Conservation (phyloP, 768 basidiomycete species). For the Auricularia sp. region DNA sequence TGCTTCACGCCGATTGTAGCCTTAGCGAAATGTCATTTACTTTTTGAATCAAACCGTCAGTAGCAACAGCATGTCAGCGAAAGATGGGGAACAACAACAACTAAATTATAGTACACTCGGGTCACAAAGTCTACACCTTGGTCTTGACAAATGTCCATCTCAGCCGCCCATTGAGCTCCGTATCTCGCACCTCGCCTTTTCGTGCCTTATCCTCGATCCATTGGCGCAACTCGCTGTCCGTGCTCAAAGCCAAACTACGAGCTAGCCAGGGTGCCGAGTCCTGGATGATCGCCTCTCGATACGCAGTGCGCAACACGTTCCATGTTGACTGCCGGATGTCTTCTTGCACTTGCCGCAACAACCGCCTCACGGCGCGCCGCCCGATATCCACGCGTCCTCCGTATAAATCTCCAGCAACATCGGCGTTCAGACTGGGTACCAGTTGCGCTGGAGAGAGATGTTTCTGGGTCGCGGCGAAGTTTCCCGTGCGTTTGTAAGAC, state of each 20-base stretch:
- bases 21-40: too few species aligned
- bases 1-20: too few species aligned
- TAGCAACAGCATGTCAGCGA: too few species aligned
- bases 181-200: neutral
- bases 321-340: neutral
- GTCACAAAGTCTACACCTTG: neutral
- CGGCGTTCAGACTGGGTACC: neutral
- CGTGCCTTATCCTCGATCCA: neutral
- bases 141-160: neutral
- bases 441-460: neutral
- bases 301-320: constrained; percentile 2
- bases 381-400: neutral
- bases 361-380: neutral
- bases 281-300: neutral
- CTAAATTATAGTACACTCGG: too few species aligned
- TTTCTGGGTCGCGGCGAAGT: neutral
- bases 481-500: neutral
- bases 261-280: neutral
- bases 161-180: neutral
- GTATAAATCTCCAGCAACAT: neutral
- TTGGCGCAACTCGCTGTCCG: neutral
- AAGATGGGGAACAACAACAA: too few species aligned
- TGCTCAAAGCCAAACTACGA: neutral
- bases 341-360: neutral
- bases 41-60: too few species aligned